Percentiles rank a stretch among this genome's conserved stretches.
Conservation (phyloP, 2,329 filamentous ascomycete species). For the Colletotrichum sp. region DNA sequence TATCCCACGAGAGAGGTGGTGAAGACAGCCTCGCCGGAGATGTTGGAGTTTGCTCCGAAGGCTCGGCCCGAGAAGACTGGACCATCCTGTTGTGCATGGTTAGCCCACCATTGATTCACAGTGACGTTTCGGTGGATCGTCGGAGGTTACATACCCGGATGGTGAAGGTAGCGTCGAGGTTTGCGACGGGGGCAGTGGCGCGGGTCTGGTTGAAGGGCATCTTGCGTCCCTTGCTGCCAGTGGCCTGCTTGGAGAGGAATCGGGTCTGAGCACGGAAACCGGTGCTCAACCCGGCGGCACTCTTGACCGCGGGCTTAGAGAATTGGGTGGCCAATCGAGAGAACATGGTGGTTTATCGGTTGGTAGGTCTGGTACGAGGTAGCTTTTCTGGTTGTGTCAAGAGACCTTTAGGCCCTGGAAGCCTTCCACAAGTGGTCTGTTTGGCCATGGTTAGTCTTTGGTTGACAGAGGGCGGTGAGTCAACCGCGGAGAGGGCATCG, state of each 20-base stretch:
- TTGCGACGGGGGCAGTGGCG: conserved; percentile 69
- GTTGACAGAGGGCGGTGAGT: conserved; percentile 43
- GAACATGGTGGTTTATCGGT: conserved; percentile 56
- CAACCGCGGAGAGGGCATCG: conserved; percentile 28
- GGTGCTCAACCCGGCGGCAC: conserved; percentile 41
- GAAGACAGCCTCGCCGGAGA: conserved; percentile 98
- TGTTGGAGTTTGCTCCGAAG: conserved; percentile 95
- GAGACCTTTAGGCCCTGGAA: conserved; percentile 49
- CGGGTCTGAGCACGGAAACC: conserved; percentile 37
- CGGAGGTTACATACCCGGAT: conserved; percentile 71
- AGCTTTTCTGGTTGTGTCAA: conserved; percentile 1
- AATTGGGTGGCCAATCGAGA: conserved; percentile 59
- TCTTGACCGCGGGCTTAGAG: conserved; percentile 57
- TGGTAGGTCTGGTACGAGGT: background rate
- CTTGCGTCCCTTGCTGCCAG: conserved; percentile 72
- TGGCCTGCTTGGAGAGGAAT: conserved; percentile 43
- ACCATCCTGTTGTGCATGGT: conserved; percentile 68
- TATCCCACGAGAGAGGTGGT: conserved; percentile 98
- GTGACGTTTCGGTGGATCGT: background rate
- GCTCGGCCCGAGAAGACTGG: conserved; percentile 96
- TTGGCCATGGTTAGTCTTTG: conserved; percentile 32
- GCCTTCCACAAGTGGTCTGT: conserved; percentile 61
- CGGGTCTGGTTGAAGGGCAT: conserved; percentile 64
- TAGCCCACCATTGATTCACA: conserved; percentile 11
- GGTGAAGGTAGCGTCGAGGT: conserved; percentile 88